Evolutionary conservation across 1,139 yeast species (phyloP), one percentile per base, ranked within the genome.

Genomic region (Candida tetrigidarum): DNA sequence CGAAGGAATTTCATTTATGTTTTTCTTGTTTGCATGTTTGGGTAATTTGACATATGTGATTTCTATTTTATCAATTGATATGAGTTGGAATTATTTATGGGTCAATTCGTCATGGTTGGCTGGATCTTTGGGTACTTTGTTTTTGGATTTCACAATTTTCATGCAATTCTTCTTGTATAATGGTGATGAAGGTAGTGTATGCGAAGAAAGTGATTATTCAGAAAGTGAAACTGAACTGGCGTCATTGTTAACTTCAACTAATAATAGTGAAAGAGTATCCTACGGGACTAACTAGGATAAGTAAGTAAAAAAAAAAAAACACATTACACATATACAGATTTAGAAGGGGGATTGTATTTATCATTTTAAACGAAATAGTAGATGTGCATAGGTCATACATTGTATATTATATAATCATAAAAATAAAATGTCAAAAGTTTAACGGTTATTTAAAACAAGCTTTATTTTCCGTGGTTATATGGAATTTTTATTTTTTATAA

Each of bases 21-120:
- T 92, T 66, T 92, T 92, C 67, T 69, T 91, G 33, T 91, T 92
- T 74, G 97, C 98, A 28, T 90, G 97, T 63, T 69, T 92, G 49
- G 98, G 98, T 39, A 92, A 92, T 63, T 72, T 88, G 60, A 89
- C 97, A 0, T 92, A 90, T 57, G 96, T 92, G 34, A 78, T 89
- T 22, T 86, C 96, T 12, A 92, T 92, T 46, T 69, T 92, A 42
- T 78, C 86, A 36, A 88, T 91, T 38, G 90, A 89, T 53, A 71
- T 84, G 44, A 83, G 90, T 46, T 74, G 78, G 62, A 72, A 80
- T 48, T 92, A 89, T 56, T 64, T 92, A 32, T 63, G 88, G 60
- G 86, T 92, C 41, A 93, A 92, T 63, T 81, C 91, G 5, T 86
- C 96, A 18, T 93, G 99, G 99, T 74, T 93, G 47, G 83, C 92